Base-by-base conservation (phyloP, 2,329 filamentous ascomycete genomes). In the Sporothrix sp. region DNA sequence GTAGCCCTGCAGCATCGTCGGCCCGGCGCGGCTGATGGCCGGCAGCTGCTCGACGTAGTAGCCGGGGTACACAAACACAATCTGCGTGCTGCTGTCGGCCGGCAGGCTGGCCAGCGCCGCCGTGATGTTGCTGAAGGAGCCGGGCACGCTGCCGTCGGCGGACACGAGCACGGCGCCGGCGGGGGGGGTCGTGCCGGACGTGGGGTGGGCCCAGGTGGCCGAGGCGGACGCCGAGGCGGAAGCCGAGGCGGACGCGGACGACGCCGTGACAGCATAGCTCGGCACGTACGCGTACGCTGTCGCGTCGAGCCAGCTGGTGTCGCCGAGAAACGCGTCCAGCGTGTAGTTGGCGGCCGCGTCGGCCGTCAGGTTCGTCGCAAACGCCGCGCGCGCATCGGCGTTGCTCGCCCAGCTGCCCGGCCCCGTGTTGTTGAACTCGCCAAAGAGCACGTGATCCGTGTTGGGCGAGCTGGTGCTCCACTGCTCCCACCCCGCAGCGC, bases 21-120 rank as follows among this genome's bases (percentile, higher is more conserved):
- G 48, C 3, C 58, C 72, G 38, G 69, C 72, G 38, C 69, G 68
- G 18, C 71, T 68, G 44, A 77, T 73, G 51, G 67, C 68, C 50
- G 67, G 65, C 36, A 82, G 75, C 59, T 82, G 79, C 61, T 82
- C 78, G 3, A 64, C 66, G 69, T 83, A 82, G 32, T 75, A 79
- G 6, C 79, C 79, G 20, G 72, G 64, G 58, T 76, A 62, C 62
- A 84, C 75, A 66, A 83, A 84, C 64, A 84, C 79, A 59, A 50
- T 50, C 39, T 50, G 48, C 21, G 48, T 63, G 14, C 44, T 58
- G 23, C 46, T 16, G 51, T 59, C 33, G 42, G 51, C 48, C 39
- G 45, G 54, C 7, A 59, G 35, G 56, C 61, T 60, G 14, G 58
- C 56, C 30, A 66, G 56, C 1, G 63, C 64, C 11, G 51, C 56